Evolutionary conservation across 208 protist genomes (phyloP).

Genomic region (Wallacemonas collosoma): DNA sequence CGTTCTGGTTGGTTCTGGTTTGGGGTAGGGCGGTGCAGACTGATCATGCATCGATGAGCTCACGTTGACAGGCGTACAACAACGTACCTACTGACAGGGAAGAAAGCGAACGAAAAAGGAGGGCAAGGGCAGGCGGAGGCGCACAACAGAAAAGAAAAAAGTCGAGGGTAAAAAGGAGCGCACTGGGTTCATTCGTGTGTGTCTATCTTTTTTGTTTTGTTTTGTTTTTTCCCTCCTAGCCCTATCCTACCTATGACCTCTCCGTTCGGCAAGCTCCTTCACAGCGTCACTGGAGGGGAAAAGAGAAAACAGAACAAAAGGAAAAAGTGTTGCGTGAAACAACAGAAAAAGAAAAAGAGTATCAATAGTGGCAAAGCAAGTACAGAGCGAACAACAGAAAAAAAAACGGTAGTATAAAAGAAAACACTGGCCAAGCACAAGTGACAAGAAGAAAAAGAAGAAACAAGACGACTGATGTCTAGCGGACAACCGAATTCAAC

Average conservation of each 20-base stretch:
- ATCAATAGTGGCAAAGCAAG: constrained; percentile 3
- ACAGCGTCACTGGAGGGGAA: not conserved
- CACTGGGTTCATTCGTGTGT: not conserved
- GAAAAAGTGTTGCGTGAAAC: not conserved
- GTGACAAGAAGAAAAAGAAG: not conserved
- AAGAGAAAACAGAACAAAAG: not conserved
- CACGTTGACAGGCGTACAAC: constrained; percentile 6
- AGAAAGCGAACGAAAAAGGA: constrained; percentile 1
- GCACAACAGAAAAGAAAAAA: not conserved
- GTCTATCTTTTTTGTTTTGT: not conserved
- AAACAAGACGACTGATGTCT: not conserved
- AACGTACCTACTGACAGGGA: not conserved
- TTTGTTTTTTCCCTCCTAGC: not conserved
- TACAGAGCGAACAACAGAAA: not conserved
- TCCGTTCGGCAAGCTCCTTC: not conserved
- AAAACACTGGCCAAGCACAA: not conserved
- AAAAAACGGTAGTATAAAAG: not conserved
- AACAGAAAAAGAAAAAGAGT: not conserved
- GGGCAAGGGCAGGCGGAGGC: not conserved
- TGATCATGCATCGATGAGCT: not conserved
- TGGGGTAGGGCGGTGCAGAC: not conserved
- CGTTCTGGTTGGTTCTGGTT: not conserved
- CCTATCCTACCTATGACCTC: not conserved
- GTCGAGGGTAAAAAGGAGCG: not conserved
- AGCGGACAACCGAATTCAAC: too few species aligned